Evolutionary conservation across 2,329 filamentous ascomycete genomes (phyloP), one percentile per base, ranked within the genome.

Genomic region (Aureobasidium sp.): DNA sequence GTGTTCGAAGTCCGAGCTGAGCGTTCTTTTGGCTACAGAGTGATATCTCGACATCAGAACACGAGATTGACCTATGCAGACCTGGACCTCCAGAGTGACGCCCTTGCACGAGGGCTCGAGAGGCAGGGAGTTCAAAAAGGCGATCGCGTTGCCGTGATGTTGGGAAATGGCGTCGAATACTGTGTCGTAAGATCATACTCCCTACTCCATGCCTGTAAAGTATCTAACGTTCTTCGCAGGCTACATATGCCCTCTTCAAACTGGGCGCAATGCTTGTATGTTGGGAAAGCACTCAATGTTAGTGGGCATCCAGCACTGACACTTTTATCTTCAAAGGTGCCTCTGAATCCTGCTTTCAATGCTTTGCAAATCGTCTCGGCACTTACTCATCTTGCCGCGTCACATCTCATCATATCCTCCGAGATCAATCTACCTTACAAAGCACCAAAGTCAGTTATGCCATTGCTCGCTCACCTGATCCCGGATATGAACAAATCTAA

Each of bases 311-410:
- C 2, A 44, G 22, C 36, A 42, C 39, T 17, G 42, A 37, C 37
- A 27, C 25, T 2, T 6, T 29, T 6, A 3, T 39, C 8, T 6
- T 25, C n/a, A 62, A 84, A 84, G 83, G 84, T 96, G n/a, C 94
- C 93, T 0, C 77, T 97, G 27, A 97, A 99, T 73, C 93, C 92
- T 22, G 87, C 85, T 1, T 97, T 97, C 79, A 96, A 91, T 67
- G 80, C 84, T 3, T 74, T 78, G 5, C 94, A 97, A 77, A 85
- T 97, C 9, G 79, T 84, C 5, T 83, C 90, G 2, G 93, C 92
- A 0, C 79, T 97, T 31, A 82, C 81, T 9, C 92, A 96, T 69
- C 82, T 99, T 0, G 80, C 79, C 8, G 86, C 86, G 14, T 82
- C 84, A 53, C 83, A 94, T 67, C 80, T 97, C 52, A 81, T 99